Evolutionary conservation across 148 eudicot species (phyloP).

Genomic region (Nepenthes gracilis): DNA sequence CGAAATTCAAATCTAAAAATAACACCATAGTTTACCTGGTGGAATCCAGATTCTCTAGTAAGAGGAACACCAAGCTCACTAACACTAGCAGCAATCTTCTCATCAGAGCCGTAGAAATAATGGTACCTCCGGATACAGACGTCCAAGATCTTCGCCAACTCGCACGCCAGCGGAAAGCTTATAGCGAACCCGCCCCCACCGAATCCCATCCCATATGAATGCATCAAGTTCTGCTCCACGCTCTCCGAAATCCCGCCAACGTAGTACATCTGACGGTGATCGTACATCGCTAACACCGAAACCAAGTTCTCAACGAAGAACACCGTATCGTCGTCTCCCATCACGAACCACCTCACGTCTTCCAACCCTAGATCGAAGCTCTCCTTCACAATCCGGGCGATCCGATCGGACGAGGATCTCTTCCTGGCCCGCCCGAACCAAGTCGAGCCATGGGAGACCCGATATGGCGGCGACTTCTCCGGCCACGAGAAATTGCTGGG

Average conservation of each 20-base stretch:
- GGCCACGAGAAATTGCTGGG: conserved; percentile 5
- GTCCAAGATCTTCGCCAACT: conserved; percentile 39
- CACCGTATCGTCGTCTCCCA: conserved; percentile 98
- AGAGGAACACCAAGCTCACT: conserved; percentile 74
- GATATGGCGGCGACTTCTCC: conserved; percentile 20
- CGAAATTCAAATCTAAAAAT: background rate
- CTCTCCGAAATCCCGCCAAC: conserved; percentile 75
- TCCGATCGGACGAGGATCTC: conserved; percentile 41
- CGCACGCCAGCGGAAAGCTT: conserved; percentile 54
- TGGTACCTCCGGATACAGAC: conserved; percentile 63
- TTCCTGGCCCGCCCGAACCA: conserved; percentile 14
- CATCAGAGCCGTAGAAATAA: conserved; percentile 76
- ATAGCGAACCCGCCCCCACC: conserved; percentile 94
- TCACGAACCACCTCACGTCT: conserved; percentile 76
- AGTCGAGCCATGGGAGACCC: conserved; percentile 30
- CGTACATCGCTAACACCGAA: conserved; percentile 49
- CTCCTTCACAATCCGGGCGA: conserved; percentile 56
- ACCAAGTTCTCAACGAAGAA: conserved; percentile 59
- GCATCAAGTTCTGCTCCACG: conserved; percentile 69
- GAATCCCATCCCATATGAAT: conserved; percentile 71
- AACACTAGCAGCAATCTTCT: conserved; percentile 70
- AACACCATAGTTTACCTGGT: conserved; percentile 65
- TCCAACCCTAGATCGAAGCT: conserved; percentile 30
- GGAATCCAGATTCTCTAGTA: conserved; percentile 66
- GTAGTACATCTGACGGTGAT: conserved; percentile 59